Conservation (phyloP, 1,284 basidiomycete genomes). For the Ustilago curta region DNA sequence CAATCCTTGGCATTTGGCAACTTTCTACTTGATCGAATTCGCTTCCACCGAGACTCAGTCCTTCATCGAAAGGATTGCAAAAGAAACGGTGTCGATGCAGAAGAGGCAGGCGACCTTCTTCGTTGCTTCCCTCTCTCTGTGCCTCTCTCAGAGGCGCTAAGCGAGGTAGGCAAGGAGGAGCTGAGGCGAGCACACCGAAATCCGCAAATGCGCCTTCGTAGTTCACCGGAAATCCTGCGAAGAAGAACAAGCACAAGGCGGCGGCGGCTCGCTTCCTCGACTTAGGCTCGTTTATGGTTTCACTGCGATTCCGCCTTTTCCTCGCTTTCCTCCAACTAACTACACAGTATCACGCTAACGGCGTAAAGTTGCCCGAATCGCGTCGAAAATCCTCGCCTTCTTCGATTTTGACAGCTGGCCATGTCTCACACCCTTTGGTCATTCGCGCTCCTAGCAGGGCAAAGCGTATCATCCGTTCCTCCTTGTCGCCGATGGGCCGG, state of each 20-base stretch:
- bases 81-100: neutral
- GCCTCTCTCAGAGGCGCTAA: slow-evolving; percentile 5
- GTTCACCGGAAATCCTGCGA: slow-evolving; percentile 2
- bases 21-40: too few relatives aligned
- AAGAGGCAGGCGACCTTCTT: neutral
- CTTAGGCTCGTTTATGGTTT: neutral
- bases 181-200: neutral
- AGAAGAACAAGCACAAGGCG: neutral
- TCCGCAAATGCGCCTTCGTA: neutral
- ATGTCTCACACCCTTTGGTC: slow-evolving; percentile 19
- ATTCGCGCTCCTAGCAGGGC: neutral
- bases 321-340: neutral
- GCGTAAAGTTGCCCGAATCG: too few relatives aligned
- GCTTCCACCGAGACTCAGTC: too few relatives aligned
- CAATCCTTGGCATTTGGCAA: neutral
- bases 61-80: neutral
- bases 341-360: too few relatives aligned
- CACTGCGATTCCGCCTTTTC: neutral
- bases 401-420: slow-evolving; percentile 21
- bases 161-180: slow-evolving; percentile 14
- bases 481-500: too few relatives aligned
- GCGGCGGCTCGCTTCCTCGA: neutral
- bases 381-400: slow-evolving; percentile 1
- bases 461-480: too few relatives aligned
- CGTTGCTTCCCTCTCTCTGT: neutral